phyloP scores from a whole-genome alignment of 129 eudicot species.

The Pittosporum tobira region DNA sequence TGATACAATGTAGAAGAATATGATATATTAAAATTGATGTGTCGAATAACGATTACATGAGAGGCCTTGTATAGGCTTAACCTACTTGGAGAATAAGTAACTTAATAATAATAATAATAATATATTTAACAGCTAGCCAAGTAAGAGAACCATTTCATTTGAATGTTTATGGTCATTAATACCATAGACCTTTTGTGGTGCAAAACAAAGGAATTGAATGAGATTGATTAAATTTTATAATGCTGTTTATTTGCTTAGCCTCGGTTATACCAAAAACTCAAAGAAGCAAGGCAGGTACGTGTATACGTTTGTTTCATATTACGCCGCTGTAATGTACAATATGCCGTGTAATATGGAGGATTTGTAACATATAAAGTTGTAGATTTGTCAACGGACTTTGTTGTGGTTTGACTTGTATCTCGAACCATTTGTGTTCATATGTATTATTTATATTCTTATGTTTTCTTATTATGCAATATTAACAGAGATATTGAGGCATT shows the following conservation, averaged over 20 bases:
- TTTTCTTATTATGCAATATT: conserved; percentile 3
- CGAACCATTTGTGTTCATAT: background rate
- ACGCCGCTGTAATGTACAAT: no score
- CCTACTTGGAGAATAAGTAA: no score
- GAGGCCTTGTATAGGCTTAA: no score
- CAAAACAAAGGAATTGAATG: background rate
- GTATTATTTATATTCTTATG: background rate
- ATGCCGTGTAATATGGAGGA: background rate
- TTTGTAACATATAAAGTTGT: background rate
- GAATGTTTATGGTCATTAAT: no score
- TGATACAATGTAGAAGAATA: no score
- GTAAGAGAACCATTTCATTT: no score
- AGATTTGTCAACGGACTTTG: background rate
- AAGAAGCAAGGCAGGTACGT: background rate
- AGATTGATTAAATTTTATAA: background rate
- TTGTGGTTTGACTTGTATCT: no score
- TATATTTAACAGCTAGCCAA: background rate
- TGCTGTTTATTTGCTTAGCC: background rate
- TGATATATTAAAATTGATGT: no score
- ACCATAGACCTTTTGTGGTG: background rate
- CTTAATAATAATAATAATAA: no score
- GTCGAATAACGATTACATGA: no score
- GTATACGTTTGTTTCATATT: no score
- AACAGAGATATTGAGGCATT: conserved; percentile 72
- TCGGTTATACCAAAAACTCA: background rate